phyloP scores from a whole-genome alignment of 768 basidiomycete genomes.

The Cubamyces sp. region DNA sequence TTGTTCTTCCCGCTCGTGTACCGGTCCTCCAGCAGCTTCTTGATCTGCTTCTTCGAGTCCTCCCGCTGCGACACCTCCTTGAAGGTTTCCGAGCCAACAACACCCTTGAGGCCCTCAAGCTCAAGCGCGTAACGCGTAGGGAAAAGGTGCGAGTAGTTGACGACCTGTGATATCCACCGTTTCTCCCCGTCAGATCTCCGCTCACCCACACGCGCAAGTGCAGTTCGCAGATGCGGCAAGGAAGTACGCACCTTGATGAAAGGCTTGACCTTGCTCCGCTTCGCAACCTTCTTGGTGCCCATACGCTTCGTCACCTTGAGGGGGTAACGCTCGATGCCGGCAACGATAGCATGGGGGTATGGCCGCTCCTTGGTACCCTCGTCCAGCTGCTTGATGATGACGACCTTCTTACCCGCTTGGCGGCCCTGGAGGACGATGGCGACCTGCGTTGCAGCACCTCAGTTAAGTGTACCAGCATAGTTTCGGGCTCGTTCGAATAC shows the following conservation, averaged over 20 bases:
- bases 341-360: slow-evolving; percentile 98
- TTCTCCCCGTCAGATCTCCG: no score
- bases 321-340: slow-evolving; percentile 97
- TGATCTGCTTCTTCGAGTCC: slow-evolving; percentile 93
- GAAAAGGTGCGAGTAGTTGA: slow-evolving; percentile 99
- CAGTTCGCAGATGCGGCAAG: no score
- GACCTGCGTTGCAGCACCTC: slow-evolving; percentile 52
- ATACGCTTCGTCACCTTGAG: slow-evolving; percentile 96
- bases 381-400: slow-evolving; percentile 96
- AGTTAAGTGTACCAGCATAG: slow-evolving; percentile 6
- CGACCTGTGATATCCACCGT: slow-evolving; percentile 50
- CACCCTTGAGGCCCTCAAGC: slow-evolving; percentile 91
- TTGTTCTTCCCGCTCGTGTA: slow-evolving; percentile 94
- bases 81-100: slow-evolving; percentile 87
- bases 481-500: slow-evolving; percentile 5
- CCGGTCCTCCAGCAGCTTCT: slow-evolving; percentile 95
- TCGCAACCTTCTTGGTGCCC: slow-evolving; percentile 93
- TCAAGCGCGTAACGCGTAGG: slow-evolving; percentile 99
- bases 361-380: slow-evolving; percentile 96
- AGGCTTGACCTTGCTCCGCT: slow-evolving; percentile 97
- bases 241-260: slow-evolving; percentile 88
- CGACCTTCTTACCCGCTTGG: slow-evolving; percentile 99
- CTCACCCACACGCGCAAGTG: no score
- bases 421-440: slow-evolving; percentile 98
- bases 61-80: slow-evolving; percentile 96